phyloP scores from a whole-genome alignment of 495 filamentous ascomycete species.

The Neurospora sp. region DNA sequence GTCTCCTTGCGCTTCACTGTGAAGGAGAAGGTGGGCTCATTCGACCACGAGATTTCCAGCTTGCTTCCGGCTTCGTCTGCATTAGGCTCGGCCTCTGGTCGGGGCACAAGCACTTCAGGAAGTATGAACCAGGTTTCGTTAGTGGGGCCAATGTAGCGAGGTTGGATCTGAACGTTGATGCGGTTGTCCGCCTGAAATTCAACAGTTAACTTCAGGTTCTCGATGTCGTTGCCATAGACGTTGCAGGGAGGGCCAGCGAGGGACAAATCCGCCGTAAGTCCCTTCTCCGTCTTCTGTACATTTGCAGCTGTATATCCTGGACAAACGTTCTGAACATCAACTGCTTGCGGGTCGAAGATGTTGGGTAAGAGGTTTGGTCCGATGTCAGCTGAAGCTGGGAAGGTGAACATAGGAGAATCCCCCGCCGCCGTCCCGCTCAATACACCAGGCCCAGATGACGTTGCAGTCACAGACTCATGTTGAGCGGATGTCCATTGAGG shows the following conservation, averaged over 20 bases:
- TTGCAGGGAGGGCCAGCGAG: slow-evolving; percentile 62
- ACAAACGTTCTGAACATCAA: slow-evolving; percentile 62
- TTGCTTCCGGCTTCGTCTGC: slow-evolving; percentile 24
- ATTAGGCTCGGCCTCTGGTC: slow-evolving; percentile 38
- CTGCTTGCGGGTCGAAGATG: slow-evolving; percentile 59
- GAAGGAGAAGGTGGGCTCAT: slow-evolving; percentile 67
- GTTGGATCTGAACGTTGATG: slow-evolving; percentile 70
- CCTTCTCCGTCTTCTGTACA: slow-evolving; percentile 36
- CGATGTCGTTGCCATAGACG: slow-evolving; percentile 61
- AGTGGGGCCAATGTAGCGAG: slow-evolving; percentile 48
- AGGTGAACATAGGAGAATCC: slow-evolving; percentile 14
- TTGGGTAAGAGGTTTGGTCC: slow-evolving; percentile 58
- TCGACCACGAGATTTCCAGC: slow-evolving; percentile 50
- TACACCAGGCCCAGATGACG: background rate
- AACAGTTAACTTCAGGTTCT: slow-evolving; percentile 53
- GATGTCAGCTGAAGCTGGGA: slow-evolving; percentile 45
- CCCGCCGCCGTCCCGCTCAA: background rate
- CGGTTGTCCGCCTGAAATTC: slow-evolving; percentile 62
- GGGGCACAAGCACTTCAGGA: slow-evolving; percentile 51
- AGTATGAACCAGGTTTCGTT: slow-evolving; percentile 62
- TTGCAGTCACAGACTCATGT: background rate
- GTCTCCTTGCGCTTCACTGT: slow-evolving; percentile 50
- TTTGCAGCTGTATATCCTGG: slow-evolving; percentile 66
- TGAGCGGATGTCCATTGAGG: background rate
- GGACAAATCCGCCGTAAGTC: slow-evolving; percentile 51